Conservation (phyloP, 768 basidiomycete species). For the Lepiota subincarnata region DNA sequence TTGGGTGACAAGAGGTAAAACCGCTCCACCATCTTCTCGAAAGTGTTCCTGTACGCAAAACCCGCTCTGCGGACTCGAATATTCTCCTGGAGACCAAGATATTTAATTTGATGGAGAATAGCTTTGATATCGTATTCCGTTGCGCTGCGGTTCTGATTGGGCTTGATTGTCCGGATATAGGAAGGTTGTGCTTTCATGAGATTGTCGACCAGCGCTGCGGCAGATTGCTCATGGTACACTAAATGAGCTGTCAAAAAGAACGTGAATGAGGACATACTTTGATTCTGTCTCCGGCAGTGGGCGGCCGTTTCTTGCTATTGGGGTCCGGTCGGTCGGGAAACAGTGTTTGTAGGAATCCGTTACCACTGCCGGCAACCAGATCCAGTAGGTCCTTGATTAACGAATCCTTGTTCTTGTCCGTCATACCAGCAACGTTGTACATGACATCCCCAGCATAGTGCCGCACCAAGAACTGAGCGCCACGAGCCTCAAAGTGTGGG, state of each 20-base stretch:
- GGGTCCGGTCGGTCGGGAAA: constrained; percentile 96
- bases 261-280: constrained; percentile 50
- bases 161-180: constrained; percentile 99
- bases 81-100: constrained; percentile 97
- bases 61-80: constrained; percentile 96
- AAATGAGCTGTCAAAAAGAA: not conserved
- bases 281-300: constrained; percentile 96
- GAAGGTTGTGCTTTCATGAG: constrained; percentile 96
- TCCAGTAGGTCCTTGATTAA: constrained; percentile 94
- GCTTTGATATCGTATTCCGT: constrained; percentile 93
- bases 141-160: constrained; percentile 92
- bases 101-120: constrained; percentile 98
- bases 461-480: constrained; percentile 88
- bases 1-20: constrained; percentile 94
- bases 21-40: constrained; percentile 98
- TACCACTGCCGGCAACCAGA: constrained; percentile 73
- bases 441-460: constrained; percentile 99
- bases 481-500: constrained; percentile 92
- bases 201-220: constrained; percentile 93
- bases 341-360: constrained; percentile 80
- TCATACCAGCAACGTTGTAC: constrained; percentile 98
- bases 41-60: constrained; percentile 97
- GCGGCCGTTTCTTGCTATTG: constrained; percentile 95
- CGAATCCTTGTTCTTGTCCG: constrained; percentile 99
- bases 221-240: constrained; percentile 61